Evolutionary conservation across 805 yeast species (phyloP), one percentile per base, ranked within the genome.

Genomic region (Lachancea quebecensis): DNA sequence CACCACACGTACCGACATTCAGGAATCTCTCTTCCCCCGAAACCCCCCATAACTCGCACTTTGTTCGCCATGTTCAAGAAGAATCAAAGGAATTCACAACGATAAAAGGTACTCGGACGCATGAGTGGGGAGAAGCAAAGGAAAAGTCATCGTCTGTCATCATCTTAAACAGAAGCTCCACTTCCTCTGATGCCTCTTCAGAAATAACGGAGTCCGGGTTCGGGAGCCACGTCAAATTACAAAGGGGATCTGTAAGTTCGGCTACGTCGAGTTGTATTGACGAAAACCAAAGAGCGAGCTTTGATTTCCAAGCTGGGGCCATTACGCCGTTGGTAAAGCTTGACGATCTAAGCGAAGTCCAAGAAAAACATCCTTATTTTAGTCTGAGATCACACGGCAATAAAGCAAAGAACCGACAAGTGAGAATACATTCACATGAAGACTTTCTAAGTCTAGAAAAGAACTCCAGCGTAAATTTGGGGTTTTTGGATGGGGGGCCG

Each of bases 31-130:
- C 47, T 10, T 44, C 47, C 4, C 47, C 47, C 11, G 47, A 39
- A 11, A 33, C 18, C 8, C 28, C 40, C 2, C 36, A 32, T n/a
- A 18, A 12, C 27, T 18, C 35, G 14, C 25, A 27, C 10, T 38
- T 38, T 16, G 10, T 27, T 10, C 50, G 55, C 10, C 39, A 31
- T 10, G 5, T 38, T 5, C 39, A 35, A 32, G 16, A 15, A 4
- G 41, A 38, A 8, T n/a, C 15, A 4, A 33, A 17, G 12, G 32
- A 25, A 6, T 14, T 32, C 14, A 38, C 42, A 8, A 68, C 71
- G 1, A 74, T 74, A 7, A 64, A 62, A 30, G 79, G 79, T 7
- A 74, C 78, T 11, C 58, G 75, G 29, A 70, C 72, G 10, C 78
- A 74, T 50, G 73, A 72, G 35, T 74, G 79, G 79, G 77, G 77